These are phyloP conservation scores for Tubosaeta sp. DNA, from an alignment of 768 basidiomycete species.

Conservation along the genomic window DNA sequence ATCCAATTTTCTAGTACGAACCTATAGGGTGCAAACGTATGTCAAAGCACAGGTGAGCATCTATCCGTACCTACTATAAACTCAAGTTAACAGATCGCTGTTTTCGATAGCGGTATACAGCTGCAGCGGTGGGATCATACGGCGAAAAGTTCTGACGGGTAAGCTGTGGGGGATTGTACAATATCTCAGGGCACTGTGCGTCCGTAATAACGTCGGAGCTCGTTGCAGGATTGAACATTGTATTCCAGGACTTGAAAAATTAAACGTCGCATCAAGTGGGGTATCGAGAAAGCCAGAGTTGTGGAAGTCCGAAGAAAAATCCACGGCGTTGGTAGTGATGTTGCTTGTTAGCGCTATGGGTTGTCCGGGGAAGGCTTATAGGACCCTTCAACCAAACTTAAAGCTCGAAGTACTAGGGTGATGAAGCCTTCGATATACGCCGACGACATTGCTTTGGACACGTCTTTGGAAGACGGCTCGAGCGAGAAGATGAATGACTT, in stretches of 20 bases:
- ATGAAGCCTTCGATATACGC: slow-evolving; percentile 3
- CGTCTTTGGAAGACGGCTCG: background rate
- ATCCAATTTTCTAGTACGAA: slow-evolving; percentile 77
- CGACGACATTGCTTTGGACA: slow-evolving; percentile 1
- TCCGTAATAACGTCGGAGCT: background rate
- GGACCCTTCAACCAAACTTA: slow-evolving; percentile 10
- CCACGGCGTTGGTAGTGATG: background rate
- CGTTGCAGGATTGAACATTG: background rate
- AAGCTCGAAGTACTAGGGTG: slow-evolving; percentile 5
- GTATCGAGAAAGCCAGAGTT: background rate
- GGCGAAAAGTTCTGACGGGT: slow-evolving; percentile 9
- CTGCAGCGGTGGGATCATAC: slow-evolving; percentile 14
- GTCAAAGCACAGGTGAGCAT: no score
- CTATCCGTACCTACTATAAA: slow-evolving; percentile 10
- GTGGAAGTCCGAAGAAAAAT: background rate
- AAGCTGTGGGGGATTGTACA: slow-evolving; percentile 10
- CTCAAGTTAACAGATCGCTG: slow-evolving; percentile 21
- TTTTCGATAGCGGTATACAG: slow-evolving; percentile 18
- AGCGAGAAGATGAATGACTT: background rate
- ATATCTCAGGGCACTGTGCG: slow-evolving; percentile 1
- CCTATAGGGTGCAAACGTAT: slow-evolving; percentile 31
- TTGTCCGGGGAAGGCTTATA: slow-evolving; percentile 7
- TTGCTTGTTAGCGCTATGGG: background rate
- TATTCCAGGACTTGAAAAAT: background rate
- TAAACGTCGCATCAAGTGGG: background rate